A percentile compares a stretch with the other conserved stretches of the same genome.
Conservation (phyloP, 768 basidiomycete genomes). For the Agrocybe praecox region DNA sequence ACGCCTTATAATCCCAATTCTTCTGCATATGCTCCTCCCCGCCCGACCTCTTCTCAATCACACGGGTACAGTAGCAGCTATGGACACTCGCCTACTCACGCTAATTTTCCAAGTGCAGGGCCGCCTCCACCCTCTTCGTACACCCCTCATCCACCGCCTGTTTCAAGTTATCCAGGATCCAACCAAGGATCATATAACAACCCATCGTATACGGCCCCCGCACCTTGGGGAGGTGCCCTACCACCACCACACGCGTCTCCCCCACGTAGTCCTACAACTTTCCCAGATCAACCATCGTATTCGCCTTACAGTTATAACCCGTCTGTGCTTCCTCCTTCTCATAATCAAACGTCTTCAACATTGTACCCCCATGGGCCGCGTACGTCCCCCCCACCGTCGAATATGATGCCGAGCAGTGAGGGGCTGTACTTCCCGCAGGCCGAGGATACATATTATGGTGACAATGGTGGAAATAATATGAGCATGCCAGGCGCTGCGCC, state of each 20-base stretch:
- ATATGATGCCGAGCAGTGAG: constrained; percentile 1
- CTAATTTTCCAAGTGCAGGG: constrained; percentile 6
- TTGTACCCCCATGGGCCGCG: background rate
- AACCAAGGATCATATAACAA: constrained; percentile 16
- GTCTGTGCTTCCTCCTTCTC: constrained; percentile 4
- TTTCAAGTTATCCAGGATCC: constrained; percentile 13
- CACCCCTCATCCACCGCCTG: constrained; percentile 1
- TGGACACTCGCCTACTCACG: background rate
- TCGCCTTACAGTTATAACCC: constrained; percentile 16
- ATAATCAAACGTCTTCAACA: background rate
- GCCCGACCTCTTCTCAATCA: constrained; percentile 1
- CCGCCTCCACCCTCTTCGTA: constrained; percentile 7
- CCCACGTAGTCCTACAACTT: constrained; percentile 21
- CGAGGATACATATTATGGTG: constrained; percentile 9
- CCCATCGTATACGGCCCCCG: constrained; percentile 12
- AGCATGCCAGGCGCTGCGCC: constrained; percentile 12
- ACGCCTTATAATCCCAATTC: constrained; percentile 1
- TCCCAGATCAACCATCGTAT: constrained; percentile 18
- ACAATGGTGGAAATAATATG: constrained; percentile 6
- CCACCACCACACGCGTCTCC: constrained; percentile 19
- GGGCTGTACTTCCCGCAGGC: constrained; percentile 27
- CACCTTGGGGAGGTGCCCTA: constrained; percentile 17
- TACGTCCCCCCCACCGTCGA: background rate
- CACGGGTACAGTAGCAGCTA: background rate
- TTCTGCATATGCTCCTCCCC: constrained; percentile 4